phyloP scores from a whole-genome alignment of 1,284 basidiomycete genomes.

The Ceratobasidium papillatum region DNA sequence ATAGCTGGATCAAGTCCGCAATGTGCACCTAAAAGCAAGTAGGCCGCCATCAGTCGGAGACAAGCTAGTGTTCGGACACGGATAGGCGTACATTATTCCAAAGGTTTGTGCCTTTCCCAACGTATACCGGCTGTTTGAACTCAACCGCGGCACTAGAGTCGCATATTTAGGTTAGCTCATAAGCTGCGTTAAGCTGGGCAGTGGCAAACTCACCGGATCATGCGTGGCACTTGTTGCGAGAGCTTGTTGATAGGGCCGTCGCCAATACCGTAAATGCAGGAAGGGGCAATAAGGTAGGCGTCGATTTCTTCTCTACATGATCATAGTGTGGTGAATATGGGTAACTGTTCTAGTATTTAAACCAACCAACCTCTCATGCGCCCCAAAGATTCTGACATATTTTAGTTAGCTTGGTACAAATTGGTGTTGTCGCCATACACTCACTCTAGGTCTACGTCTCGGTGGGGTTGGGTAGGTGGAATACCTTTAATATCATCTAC shows the following conservation, averaged over 20 bases:
- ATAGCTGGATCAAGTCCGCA: constrained; percentile 46
- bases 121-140: constrained; percentile 50
- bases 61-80: neutral
- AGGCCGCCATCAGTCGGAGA: constrained; percentile 2
- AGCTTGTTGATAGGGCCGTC: constrained; percentile 47
- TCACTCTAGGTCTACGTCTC: constrained; percentile 48
- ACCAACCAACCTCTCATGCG: constrained; percentile 48
- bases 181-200: neutral
- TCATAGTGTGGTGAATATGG: neutral
- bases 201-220: constrained; percentile 39
- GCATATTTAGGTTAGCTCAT: constrained; percentile 1
- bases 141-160: constrained; percentile 51
- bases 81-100: constrained; percentile 45
- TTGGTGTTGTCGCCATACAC: constrained; percentile 37
- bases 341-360: neutral
- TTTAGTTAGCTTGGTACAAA: constrained; percentile 40
- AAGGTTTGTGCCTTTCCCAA: constrained; percentile 52
- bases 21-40: constrained; percentile 45
- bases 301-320: constrained; percentile 47
- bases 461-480: constrained; percentile 48
- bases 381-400: constrained; percentile 50
- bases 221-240: constrained; percentile 41
- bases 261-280: constrained; percentile 53
- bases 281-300: constrained; percentile 54
- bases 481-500: constrained; percentile 45